phyloP scores from a whole-genome alignment of 148 eudicot genomes.

The Fagopyrum homotropicum region DNA sequence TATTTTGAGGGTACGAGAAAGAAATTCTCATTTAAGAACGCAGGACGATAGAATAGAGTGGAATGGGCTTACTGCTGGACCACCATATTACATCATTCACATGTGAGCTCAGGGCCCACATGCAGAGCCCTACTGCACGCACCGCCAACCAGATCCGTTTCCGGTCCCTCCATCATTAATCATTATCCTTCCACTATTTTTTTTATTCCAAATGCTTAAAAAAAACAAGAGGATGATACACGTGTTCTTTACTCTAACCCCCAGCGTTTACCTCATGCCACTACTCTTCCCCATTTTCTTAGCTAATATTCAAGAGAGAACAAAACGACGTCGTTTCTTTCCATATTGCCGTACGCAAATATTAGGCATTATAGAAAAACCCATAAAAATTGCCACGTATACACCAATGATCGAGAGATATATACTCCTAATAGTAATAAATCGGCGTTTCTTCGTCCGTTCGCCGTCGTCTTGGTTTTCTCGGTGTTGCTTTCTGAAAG shows the following conservation, averaged over 20 bases:
- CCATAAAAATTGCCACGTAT: not conserved
- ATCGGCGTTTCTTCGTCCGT: not conserved
- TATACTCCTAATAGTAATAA: not conserved
- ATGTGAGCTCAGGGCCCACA: not conserved
- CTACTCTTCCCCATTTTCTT: not conserved
- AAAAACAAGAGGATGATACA: slow-evolving; percentile 9
- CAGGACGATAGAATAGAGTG: not conserved
- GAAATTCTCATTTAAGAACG: too few relatives aligned
- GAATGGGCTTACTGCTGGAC: not conserved
- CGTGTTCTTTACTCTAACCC: not conserved
- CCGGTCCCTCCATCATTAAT: slow-evolving; percentile 4
- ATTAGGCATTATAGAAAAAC: not conserved
- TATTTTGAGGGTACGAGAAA: too few relatives aligned
- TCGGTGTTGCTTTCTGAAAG: not conserved
- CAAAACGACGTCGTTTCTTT: not conserved
- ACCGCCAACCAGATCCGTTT: not conserved
- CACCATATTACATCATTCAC: not conserved
- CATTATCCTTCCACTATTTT: not conserved
- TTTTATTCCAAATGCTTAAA: not conserved
- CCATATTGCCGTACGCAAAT: not conserved
- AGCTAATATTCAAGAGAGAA: not conserved
- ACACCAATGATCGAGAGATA: not conserved
- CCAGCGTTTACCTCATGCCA: not conserved
- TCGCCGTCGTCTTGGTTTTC: not conserved
- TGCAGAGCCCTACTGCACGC: not conserved